Percentiles rank a stretch among this genome's conserved stretches.
Evolutionary conservation across 352 stramenopile species (phyloP).

Genomic region (Phytophthora sp.): DNA sequence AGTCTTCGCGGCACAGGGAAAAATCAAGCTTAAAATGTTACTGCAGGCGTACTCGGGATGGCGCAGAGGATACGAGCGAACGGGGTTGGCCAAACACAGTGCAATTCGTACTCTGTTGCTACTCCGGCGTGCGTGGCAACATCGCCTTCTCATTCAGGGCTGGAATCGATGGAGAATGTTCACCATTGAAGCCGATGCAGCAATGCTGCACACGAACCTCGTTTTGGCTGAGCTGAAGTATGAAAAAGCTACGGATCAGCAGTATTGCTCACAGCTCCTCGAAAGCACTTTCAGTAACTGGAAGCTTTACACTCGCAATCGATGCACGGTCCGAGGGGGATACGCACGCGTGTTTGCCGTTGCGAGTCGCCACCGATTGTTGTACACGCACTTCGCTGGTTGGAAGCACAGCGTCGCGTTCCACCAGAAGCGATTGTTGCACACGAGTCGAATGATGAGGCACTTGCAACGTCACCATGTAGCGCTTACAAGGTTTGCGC

Average conservation of each 20-base stretch:
- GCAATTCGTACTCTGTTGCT: constrained; percentile 8
- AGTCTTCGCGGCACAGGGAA: background rate
- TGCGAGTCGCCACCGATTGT: background rate
- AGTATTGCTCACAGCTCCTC: constrained; percentile 1
- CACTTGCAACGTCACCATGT: constrained; percentile 33
- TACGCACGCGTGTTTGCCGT: background rate
- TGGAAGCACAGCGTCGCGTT: constrained; percentile 13
- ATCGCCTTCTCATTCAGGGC: background rate
- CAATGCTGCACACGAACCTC: constrained; percentile 9
- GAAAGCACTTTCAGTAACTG: constrained; percentile 23
- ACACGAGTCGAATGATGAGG: constrained; percentile 16
- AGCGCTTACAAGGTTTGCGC: constrained; percentile 27
- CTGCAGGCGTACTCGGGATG: constrained; percentile 22
- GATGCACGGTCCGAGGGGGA: background rate
- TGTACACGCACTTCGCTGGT: constrained; percentile 8
- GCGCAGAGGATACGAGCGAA: background rate
- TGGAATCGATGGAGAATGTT: constrained; percentile 24
- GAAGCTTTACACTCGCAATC: constrained; percentile 12
- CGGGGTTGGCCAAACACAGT: constrained; percentile 1
- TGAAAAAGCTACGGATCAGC: background rate
- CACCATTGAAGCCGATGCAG: background rate
- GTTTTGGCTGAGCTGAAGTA: constrained; percentile 10
- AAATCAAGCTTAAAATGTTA: constrained; percentile 1
- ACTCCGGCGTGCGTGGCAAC: constrained; percentile 8
- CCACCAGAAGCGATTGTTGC: constrained; percentile 5